Percentiles rank a stretch among this genome's conserved stretches.
These are phyloP conservation scores for Vitis hybrid DNA, from an alignment of 177 flowering plant species.

Conservation along the genomic window DNA sequence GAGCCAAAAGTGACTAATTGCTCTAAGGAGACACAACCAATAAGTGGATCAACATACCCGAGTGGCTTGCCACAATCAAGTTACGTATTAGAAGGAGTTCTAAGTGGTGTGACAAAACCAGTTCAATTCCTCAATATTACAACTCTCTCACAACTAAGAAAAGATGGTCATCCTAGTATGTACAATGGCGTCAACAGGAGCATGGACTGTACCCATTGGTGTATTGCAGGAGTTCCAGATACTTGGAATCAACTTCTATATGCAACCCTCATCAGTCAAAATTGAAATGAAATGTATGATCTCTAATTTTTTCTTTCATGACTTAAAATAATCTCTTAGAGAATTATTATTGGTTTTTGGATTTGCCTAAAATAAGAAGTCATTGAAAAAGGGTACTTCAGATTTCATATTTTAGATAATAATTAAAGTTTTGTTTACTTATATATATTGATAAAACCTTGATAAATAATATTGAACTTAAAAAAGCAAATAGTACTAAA, in stretches of 20 bases:
- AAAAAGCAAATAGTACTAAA: no score
- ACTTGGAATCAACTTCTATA: conserved; percentile 67
- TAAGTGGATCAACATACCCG: conserved; percentile 50
- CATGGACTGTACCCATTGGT: conserved; percentile 81
- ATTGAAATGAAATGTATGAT: background rate
- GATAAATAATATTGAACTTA: no score
- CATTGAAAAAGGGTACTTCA: no score
- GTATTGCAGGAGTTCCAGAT: conserved; percentile 66
- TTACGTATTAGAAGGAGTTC: conserved; percentile 38
- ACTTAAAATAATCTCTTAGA: no score
- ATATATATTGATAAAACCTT: no score
- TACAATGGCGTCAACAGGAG: conserved; percentile 36
- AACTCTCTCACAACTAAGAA: conserved; percentile 60
- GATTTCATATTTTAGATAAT: no score
- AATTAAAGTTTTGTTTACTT: no score
- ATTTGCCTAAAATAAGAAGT: no score
- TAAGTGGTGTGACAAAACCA: conserved; percentile 39
- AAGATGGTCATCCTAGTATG: conserved; percentile 67
- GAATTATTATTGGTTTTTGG: no score
- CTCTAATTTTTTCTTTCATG: no score
- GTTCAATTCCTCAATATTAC: conserved; percentile 61
- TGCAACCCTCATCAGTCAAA: conserved; percentile 22
- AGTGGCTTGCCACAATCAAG: conserved; percentile 39
- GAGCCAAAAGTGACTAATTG: conserved; percentile 46
- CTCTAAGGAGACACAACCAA: conserved; percentile 43